Base-by-base conservation (phyloP, 2,329 filamentous ascomycete genomes). In the Macrophomina phaseolina region DNA sequence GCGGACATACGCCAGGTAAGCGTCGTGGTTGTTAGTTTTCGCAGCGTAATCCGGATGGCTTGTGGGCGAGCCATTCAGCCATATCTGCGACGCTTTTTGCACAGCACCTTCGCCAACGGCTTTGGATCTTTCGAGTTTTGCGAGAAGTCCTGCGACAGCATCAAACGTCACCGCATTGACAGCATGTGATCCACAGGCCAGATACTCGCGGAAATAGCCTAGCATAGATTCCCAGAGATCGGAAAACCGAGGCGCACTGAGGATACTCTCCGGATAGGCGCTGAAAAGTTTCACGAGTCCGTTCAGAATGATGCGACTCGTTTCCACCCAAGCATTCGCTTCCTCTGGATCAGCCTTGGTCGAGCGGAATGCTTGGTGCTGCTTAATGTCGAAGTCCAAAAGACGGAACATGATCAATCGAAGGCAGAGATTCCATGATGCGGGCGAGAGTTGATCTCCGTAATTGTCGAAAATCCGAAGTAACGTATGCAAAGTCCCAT, bases 401-500 rank as follows among this genome's bases (percentile, higher is more conserved):
- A 97, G 88, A 67, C 87, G 88, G 78, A 97, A 94, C 1, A 97
- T 84, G 6, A 97, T 91, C 6, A 87, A 88, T 68, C 91, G 89
- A 65, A 97, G 86, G 71, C 93, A 95, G 34, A 94, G 85, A 56
- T 90, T 89, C 94, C 93, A 98, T 0, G 91, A 90, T 73, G 91
- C 87, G 0, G 92, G 85, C 48, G 86, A 89, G 4, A 97, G 83
- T 64, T 91, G 90, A 70, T 94, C 91, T 11, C 93, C 93, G 69
- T 96, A 96, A 1, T 92, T 93, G 76, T 97, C 93, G 69, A 98
- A 93, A 23, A 98, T 97, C 53, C 93, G 88, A 66, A 97, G 85
- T 3, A 98, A 82, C 0, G 94, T 97, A 76, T 97, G 94, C 28
- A 97, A 91, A 1, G 94, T 93, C 81, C 91, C 93, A 72, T 94